Percentiles rank a stretch among this genome's conserved stretches.
Evolutionary conservation across 1,284 basidiomycete species (phyloP).

Genomic region (Anthracocystis panici-leucophaei): DNA sequence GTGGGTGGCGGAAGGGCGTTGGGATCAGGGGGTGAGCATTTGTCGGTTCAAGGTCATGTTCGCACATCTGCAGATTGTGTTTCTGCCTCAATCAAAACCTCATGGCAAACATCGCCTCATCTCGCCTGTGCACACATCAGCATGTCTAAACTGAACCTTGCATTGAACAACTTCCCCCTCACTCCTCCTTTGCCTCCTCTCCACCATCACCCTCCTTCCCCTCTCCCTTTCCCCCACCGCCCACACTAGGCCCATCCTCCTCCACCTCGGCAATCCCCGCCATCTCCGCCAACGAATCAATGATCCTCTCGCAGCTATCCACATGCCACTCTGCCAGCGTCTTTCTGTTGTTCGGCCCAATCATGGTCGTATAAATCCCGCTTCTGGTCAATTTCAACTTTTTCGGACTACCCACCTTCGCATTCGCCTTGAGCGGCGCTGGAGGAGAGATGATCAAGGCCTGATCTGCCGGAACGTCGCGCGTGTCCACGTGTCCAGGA

Average conservation of each 20-base stretch:
- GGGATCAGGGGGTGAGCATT: conserved; percentile 22
- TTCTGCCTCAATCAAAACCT: background rate
- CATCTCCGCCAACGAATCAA: conserved; percentile 64
- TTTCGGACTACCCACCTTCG: conserved; percentile 44
- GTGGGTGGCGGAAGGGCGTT: conserved; percentile 24
- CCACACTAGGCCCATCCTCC: conserved; percentile 29
- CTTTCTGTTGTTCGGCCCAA: conserved; percentile 64
- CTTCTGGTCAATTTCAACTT: conserved; percentile 50
- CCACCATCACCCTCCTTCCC: background rate
- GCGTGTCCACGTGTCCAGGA: background rate
- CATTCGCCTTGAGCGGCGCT: conserved; percentile 44
- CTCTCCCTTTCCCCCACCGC: background rate
- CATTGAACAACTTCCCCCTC: background rate
- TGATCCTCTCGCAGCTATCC: conserved; percentile 55
- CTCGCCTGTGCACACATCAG: background rate
- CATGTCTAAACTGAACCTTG: background rate
- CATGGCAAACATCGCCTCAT: background rate
- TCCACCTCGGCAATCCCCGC: conserved; percentile 33
- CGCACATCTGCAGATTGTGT: background rate
- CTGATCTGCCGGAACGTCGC: conserved; percentile 11
- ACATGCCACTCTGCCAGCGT: conserved; percentile 68
- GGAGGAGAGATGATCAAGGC: conserved; percentile 52
- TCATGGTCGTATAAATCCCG: conserved; percentile 64
- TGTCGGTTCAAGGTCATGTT: background rate
- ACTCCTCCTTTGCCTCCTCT: background rate